A percentile compares a stretch with the other conserved stretches of the same genome.
Conservation (phyloP, 179 eudicot genomes). For the Heliamphora pulchella region DNA sequence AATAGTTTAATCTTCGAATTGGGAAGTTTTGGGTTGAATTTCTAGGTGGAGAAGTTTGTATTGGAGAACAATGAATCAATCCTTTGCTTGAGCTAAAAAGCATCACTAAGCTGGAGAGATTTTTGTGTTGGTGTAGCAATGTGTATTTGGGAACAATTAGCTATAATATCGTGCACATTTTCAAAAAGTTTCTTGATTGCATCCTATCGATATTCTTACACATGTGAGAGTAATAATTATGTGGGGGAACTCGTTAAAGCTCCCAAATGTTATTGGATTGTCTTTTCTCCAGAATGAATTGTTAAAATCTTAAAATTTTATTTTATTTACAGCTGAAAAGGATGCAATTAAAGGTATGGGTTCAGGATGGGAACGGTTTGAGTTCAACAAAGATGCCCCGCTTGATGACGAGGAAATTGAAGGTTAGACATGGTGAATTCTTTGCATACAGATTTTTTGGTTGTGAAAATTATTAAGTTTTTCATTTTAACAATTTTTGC, state of each 20-base stretch:
- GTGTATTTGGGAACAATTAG: background rate
- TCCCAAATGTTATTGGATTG: background rate
- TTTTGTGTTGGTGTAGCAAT: background rate
- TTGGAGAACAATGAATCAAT: background rate
- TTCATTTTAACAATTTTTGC: background rate
- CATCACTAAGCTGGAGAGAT: background rate
- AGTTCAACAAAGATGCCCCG: conserved; percentile 89
- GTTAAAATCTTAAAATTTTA: background rate
- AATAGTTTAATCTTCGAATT: background rate
- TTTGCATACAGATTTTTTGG: conserved; percentile 1
- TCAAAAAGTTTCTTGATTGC: background rate
- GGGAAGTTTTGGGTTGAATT: background rate
- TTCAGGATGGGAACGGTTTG: conserved; percentile 90
- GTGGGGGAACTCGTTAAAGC: background rate
- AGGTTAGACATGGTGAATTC: conserved; percentile 37
- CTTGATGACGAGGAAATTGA: conserved; percentile 82
- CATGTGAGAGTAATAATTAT: background rate
- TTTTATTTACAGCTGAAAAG: conserved; percentile 54
- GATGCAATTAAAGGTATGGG: conserved; percentile 64
- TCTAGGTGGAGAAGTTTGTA: background rate
- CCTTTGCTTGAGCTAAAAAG: background rate
- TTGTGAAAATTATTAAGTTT: background rate
- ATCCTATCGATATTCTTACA: background rate
- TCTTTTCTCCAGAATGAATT: background rate
- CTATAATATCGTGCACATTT: background rate